Evolutionary conservation across 371 early-diverging fungal genomes (phyloP).

Genomic region (Mortierella sp.): DNA sequence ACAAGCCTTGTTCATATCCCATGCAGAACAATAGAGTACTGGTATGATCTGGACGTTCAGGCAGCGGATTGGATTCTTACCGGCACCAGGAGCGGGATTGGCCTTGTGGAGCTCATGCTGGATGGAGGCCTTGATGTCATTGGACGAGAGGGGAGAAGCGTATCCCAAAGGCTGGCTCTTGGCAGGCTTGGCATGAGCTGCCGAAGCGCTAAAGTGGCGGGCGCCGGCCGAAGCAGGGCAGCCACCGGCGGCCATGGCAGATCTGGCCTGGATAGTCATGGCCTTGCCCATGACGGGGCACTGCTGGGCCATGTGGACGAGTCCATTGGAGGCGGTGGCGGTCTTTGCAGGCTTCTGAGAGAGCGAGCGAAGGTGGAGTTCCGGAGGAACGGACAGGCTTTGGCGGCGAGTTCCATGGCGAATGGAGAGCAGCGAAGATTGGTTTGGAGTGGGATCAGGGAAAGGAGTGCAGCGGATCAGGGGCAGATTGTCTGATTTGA

Average conservation of each 20-base stretch:
- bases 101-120: constrained; percentile 59
- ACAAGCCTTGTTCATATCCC: too few species aligned
- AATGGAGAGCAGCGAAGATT: background rate
- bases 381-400: constrained; percentile 89
- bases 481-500: background rate
- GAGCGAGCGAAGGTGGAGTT: constrained; percentile 83
- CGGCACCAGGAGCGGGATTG: constrained; percentile 52
- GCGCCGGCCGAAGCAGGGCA: constrained; percentile 53
- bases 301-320: constrained; percentile 82
- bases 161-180: constrained; percentile 39
- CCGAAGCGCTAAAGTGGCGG: constrained; percentile 57
- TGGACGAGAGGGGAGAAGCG: constrained; percentile 39
- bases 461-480: background rate
- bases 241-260: constrained; percentile 58
- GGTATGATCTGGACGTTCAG: too few species aligned
- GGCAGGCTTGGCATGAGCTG: constrained; percentile 38
- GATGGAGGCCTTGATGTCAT: constrained; percentile 52
- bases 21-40: too few species aligned
- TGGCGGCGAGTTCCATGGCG: constrained; percentile 69
- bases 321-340: constrained; percentile 59
- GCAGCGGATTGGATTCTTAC: constrained; percentile 12
- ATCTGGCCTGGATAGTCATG: constrained; percentile 70
- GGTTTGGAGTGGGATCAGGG: background rate
- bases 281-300: constrained; percentile 95
- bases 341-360: constrained; percentile 57